These are phyloP conservation scores for Zea luxurians DNA, from an alignment of 176 grass and related monocot species.

Conservation along the genomic window DNA sequence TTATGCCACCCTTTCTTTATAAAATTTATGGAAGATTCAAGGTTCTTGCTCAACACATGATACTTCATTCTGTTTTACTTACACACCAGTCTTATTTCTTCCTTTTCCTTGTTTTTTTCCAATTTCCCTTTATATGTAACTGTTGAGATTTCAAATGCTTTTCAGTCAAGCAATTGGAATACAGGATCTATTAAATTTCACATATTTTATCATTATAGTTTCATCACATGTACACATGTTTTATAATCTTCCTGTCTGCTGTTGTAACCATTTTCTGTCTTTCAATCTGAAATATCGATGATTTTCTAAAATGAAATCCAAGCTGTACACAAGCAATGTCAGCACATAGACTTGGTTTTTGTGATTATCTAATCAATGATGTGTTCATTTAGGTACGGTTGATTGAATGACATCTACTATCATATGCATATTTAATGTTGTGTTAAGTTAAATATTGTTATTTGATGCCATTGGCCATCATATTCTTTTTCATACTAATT, in stretches of 20 bases:
- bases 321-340: not conserved
- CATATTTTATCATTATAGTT: not conserved
- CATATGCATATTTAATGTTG: not conserved
- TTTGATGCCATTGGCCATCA: not conserved
- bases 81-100: not conserved
- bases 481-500: not conserved
- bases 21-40: conserved; percentile 8
- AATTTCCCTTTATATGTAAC: not conserved
- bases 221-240: not conserved
- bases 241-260: not conserved
- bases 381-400: not conserved
- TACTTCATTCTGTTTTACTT: not conserved
- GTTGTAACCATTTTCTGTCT: not conserved
- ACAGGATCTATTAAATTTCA: not conserved
- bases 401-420: not conserved
- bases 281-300: not conserved
- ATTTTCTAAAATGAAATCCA: not conserved
- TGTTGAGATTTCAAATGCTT: not conserved
- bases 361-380: not conserved
- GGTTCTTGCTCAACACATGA: not conserved
- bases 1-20: not conserved
- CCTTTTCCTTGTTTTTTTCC: not conserved
- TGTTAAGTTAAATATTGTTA: not conserved
- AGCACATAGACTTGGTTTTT: not conserved
- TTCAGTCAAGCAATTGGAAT: not conserved